Base-by-base conservation (phyloP, 225 moss, liverwort and hornwort genomes). In the Pseudisothecium myosuroides region DNA sequence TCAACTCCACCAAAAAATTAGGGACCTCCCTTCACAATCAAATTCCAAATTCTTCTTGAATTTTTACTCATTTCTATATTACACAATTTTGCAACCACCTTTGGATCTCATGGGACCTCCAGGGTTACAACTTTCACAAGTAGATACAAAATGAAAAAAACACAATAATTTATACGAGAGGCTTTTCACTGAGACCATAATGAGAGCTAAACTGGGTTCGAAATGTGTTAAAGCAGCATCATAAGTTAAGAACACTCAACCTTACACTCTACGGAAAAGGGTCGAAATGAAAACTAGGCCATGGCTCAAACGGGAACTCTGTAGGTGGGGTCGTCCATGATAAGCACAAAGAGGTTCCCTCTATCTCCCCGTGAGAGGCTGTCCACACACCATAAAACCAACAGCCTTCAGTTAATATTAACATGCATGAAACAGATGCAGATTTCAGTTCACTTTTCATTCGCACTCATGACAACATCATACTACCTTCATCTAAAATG, bases 291-390 rank as follows among this genome's bases (percentile, higher is more conserved):
- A 84, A 68, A 77, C 68, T 88, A 67, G 76, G 59, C 47, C 66
- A 45, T 55, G 63, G 69, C 58, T 94, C 88, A 95, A 64, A 91
- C 60, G 11, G 95, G 94, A 68, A 95, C 55, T 89, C 88, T 89
- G 89, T 93, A 95, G 21, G 85, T 93, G 83, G 96, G 95, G 85
- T 97, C 96, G 79, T 95, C 94, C 98, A 97, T 98, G 55, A 93
- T 92, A 29, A 98, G 93, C 73, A 98, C 95, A 88, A 96, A 98
- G 56, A 97, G 90, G 82, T 97, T 97, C 64, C 95, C 95, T 84
- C 59, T 92, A 89, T 97, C 95, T 90, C 97, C 97, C 88, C 96
- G 89, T 65, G 96, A 96, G 88, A 97, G 78, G 36, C 96, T 97
- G 93, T 83, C 89, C 80, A 62, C 39, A 91, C 60, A 83, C 76